Percentiles rank a stretch among this genome's conserved stretches.
These are phyloP conservation scores for Rhizopus sp. DNA, from an alignment of 371 early-diverging fungal species.

Conservation along the genomic window DNA sequence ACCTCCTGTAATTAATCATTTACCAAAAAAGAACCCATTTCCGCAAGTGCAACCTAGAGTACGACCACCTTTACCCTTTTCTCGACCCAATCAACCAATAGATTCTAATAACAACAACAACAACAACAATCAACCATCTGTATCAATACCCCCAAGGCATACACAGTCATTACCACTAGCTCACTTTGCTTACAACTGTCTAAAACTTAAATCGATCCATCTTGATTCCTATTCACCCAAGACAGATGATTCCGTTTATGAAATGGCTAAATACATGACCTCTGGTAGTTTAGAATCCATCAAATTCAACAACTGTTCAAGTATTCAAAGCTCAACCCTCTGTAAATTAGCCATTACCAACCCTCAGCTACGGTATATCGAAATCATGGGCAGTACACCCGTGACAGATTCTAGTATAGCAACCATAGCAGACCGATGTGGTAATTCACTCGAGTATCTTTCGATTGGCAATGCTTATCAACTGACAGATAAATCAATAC, in stretches of 20 bases:
- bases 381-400: conserved; percentile 45
- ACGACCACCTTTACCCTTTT: conserved; percentile 19
- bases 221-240: conserved; percentile 47
- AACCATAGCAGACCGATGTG: conserved; percentile 40
- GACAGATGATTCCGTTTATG: conserved; percentile 50
- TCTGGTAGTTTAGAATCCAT: conserved; percentile 36
- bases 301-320: conserved; percentile 34
- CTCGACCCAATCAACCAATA: conserved; percentile 18
- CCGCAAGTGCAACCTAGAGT: conserved; percentile 1
- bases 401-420: conserved; percentile 43
- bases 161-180: conserved; percentile 40
- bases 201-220: conserved; percentile 34
- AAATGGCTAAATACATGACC: conserved; percentile 49
- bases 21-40: background rate
- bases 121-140: conserved; percentile 14
- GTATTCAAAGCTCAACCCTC: conserved; percentile 46
- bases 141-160: conserved; percentile 15
- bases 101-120: conserved; percentile 12
- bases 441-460: conserved; percentile 32
- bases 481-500: conserved; percentile 39
- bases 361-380: conserved; percentile 39
- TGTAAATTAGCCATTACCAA: conserved; percentile 48
- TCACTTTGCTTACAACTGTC: conserved; percentile 49
- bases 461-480: conserved; percentile 45
- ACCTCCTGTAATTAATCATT: conserved; percentile 18